Evolutionary conservation across 805 yeast genomes (phyloP).

Genomic region (Myxozyma nipponensis): DNA sequence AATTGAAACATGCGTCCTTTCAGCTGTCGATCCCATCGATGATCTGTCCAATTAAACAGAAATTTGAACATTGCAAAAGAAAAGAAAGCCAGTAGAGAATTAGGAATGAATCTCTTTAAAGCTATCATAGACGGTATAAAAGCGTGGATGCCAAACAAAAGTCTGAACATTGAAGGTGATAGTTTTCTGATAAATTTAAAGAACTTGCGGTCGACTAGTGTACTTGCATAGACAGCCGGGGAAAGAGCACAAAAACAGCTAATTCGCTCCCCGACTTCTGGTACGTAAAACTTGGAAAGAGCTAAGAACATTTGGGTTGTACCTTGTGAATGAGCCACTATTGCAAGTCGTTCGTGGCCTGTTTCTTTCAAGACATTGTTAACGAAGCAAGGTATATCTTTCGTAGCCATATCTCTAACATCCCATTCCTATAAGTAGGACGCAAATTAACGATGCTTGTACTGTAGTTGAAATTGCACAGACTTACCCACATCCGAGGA

Average conservation of each 20-base stretch:
- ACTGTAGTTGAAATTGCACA: not conserved
- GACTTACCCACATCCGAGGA: constrained; percentile 59
- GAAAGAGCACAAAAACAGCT: constrained; percentile 73
- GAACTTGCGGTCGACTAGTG: constrained; percentile 53
- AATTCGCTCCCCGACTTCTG: constrained; percentile 50
- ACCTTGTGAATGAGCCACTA: constrained; percentile 90
- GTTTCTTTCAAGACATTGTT: constrained; percentile 50
- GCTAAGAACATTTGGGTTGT: constrained; percentile 80
- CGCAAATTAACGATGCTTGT: not conserved
- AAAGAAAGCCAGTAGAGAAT: constrained; percentile 42
- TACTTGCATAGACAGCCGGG: constrained; percentile 90
- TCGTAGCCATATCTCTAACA: constrained; percentile 71
- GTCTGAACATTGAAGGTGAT: constrained; percentile 31
- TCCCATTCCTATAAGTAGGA: constrained; percentile 62
- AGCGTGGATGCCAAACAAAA: constrained; percentile 69
- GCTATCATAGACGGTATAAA: constrained; percentile 73
- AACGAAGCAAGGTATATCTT: constrained; percentile 72
- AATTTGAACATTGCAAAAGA: constrained; percentile 83
- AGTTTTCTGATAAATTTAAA: constrained; percentile 33
- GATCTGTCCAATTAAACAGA: constrained; percentile 82
- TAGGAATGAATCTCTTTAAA: constrained; percentile 50
- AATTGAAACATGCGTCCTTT: constrained; percentile 75
- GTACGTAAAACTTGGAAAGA: constrained; percentile 47
- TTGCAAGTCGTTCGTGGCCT: constrained; percentile 39
- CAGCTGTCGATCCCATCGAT: constrained; percentile 64